Evolutionary conservation across 75 land plant species (phyloP).

Genomic region (Pseudotsuga menziesii): DNA sequence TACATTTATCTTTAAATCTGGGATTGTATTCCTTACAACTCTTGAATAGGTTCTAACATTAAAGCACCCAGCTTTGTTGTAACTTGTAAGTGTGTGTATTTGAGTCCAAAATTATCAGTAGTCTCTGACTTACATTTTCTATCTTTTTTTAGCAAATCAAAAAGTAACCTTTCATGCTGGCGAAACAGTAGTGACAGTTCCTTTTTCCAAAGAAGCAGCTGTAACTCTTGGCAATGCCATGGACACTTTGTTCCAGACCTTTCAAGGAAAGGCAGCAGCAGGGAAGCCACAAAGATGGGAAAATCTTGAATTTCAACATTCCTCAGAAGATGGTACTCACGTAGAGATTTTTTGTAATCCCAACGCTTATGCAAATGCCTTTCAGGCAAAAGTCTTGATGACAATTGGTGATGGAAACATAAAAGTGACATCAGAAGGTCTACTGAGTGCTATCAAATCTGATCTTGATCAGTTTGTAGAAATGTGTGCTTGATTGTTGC

Average conservation of each 20-base stretch:
- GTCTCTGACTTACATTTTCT: background rate
- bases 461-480: constrained; percentile 40
- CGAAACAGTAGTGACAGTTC: constrained; percentile 32
- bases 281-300: constrained; percentile 32
- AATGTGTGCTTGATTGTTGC: constrained; percentile 10
- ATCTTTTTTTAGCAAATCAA: background rate
- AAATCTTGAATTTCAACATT: constrained; percentile 33
- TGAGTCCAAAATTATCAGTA: background rate
- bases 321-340: constrained; percentile 24
- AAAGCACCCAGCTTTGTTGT: background rate
- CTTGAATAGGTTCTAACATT: background rate
- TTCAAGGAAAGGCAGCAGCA: constrained; percentile 36
- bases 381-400: constrained; percentile 40
- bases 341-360: constrained; percentile 48
- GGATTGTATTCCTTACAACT: background rate
- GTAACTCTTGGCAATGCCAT: constrained; percentile 24
- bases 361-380: constrained; percentile 42
- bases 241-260: constrained; percentile 22
- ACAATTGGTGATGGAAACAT: constrained; percentile 35
- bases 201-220: constrained; percentile 30
- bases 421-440: constrained; percentile 27
- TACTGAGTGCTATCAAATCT: constrained; percentile 39
- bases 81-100: background rate
- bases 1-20: background rate
- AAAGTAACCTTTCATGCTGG: constrained; percentile 32